A percentile compares a stretch with the other conserved stretches of the same genome.
These are phyloP conservation scores for Leptomonas pyrrhocoris DNA, from an alignment of 208 protist species.

Conservation along the genomic window DNA sequence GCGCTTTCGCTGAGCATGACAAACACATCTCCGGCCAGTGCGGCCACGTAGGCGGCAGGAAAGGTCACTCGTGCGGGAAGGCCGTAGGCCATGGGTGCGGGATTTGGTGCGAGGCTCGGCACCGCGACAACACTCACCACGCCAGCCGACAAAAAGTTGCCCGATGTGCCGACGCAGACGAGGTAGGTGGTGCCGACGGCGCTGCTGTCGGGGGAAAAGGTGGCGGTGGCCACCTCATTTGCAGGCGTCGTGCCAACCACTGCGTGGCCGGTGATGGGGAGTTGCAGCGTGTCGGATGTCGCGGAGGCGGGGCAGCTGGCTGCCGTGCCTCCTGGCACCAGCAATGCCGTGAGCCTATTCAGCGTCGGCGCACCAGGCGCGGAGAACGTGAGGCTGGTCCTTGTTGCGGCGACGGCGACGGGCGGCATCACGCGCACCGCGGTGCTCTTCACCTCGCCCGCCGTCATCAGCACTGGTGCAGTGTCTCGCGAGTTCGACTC, in stretches of 20 bases:
- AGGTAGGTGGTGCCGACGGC: slow-evolving; percentile 26
- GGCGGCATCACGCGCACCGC: slow-evolving; percentile 27
- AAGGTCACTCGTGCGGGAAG: slow-evolving; percentile 45
- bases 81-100: slow-evolving; percentile 23
- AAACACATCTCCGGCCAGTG: slow-evolving; percentile 34
- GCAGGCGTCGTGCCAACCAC: neutral
- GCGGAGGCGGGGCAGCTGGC: slow-evolving; percentile 17
- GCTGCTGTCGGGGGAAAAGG: slow-evolving; percentile 24
- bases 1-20: slow-evolving; percentile 22
- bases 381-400: slow-evolving; percentile 48
- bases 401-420: slow-evolving; percentile 30
- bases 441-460: slow-evolving; percentile 24
- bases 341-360: slow-evolving; percentile 23
- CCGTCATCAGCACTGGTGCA: slow-evolving; percentile 26
- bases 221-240: slow-evolving; percentile 21
- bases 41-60: slow-evolving; percentile 18
- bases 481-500: slow-evolving; percentile 32
- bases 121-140: slow-evolving; percentile 33
- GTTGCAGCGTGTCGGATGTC: slow-evolving; percentile 15
- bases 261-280: slow-evolving; percentile 13
- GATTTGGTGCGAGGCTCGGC: slow-evolving; percentile 26
- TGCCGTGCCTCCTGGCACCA: slow-evolving; percentile 2
- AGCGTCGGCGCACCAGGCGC: slow-evolving; percentile 46
- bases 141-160: slow-evolving; percentile 34
- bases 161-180: slow-evolving; percentile 38